Percentiles rank a stretch among this genome's conserved stretches.
Evolutionary conservation across 805 yeast species (phyloP).

Genomic region (Jamesozyma jinghongensis): DNA sequence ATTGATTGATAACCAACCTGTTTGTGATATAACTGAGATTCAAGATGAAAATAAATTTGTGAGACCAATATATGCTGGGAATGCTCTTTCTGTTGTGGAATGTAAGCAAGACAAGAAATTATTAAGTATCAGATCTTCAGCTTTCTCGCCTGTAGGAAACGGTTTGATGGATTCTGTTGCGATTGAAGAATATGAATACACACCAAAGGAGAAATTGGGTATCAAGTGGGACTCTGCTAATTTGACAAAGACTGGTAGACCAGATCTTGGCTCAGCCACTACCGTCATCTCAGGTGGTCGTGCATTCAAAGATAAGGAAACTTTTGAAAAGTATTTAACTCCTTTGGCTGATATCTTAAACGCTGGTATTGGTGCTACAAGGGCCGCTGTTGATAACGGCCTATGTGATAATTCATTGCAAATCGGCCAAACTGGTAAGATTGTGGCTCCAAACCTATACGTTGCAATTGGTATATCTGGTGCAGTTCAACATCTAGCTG

Average conservation of each 20-base stretch:
- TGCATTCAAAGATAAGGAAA: slow-evolving; percentile 83
- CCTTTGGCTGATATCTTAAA: slow-evolving; percentile 78
- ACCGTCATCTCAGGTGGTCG: slow-evolving; percentile 88
- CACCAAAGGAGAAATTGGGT: neutral
- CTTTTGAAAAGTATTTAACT: slow-evolving; percentile 62
- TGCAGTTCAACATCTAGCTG: slow-evolving; percentile 96
- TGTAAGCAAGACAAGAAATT: slow-evolving; percentile 56
- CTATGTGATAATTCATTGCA: slow-evolving; percentile 93
- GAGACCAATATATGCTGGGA: slow-evolving; percentile 95
- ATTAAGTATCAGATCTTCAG: slow-evolving; percentile 75
- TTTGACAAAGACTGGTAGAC: slow-evolving; percentile 66
- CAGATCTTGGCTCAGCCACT: slow-evolving; percentile 80
- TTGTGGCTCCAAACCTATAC: slow-evolving; percentile 92
- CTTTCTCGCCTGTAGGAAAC: slow-evolving; percentile 47
- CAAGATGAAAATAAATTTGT: slow-evolving; percentile 62
- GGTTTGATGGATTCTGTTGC: slow-evolving; percentile 41
- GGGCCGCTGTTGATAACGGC: slow-evolving; percentile 97
- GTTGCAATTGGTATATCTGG: slow-evolving; percentile 93
- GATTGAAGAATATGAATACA: slow-evolving; percentile 27
- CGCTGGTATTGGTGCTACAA: slow-evolving; percentile 95
- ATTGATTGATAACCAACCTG: slow-evolving; percentile 73
- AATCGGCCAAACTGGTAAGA: slow-evolving; percentile 97
- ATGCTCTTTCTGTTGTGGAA: slow-evolving; percentile 76
- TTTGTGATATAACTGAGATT: slow-evolving; percentile 71
- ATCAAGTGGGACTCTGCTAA: slow-evolving; percentile 60